Conservation (phyloP, 2,329 filamentous ascomycete genomes). For the Xylaria sp. region DNA sequence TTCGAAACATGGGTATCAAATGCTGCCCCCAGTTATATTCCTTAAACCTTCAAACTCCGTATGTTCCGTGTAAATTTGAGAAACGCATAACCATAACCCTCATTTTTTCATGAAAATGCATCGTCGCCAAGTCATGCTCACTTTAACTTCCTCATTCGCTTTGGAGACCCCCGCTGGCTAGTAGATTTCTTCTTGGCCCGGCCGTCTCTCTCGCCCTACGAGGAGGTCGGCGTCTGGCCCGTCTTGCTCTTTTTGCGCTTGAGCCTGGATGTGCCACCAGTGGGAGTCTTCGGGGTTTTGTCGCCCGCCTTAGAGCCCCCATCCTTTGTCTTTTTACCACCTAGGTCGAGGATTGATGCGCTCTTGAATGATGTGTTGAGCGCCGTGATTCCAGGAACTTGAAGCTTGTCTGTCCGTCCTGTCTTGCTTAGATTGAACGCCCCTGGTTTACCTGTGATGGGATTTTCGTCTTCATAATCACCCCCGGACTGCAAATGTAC, state of each 20-base stretch:
- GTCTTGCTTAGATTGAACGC: conserved; percentile 73
- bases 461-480: conserved; percentile 75
- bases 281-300: conserved; percentile 52
- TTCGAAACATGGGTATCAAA: conserved; percentile 45
- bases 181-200: background rate
- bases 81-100: conserved; percentile 8
- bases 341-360: conserved; percentile 40
- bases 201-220: conserved; percentile 21
- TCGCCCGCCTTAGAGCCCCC: conserved; percentile 42
- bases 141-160: conserved; percentile 22
- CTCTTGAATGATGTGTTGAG: conserved; percentile 46
- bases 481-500: conserved; percentile 69
- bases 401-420: conserved; percentile 61
- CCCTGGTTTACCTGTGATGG: conserved; percentile 73
- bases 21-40: conserved; percentile 30
- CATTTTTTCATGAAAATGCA: background rate
- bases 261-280: conserved; percentile 39
- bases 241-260: conserved; percentile 41
- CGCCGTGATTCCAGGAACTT: conserved; percentile 41
- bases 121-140: conserved; percentile 1
- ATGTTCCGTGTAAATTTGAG: conserved; percentile 1
- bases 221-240: conserved; percentile 40
- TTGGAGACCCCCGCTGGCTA: background rate
- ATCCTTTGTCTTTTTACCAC: conserved; percentile 45
- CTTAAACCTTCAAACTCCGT: conserved; percentile 17